Evolutionary conservation across 2,329 filamentous ascomycete genomes (phyloP), one percentile per base, ranked within the genome.

Genomic region (Cladophialophora yegresii): DNA sequence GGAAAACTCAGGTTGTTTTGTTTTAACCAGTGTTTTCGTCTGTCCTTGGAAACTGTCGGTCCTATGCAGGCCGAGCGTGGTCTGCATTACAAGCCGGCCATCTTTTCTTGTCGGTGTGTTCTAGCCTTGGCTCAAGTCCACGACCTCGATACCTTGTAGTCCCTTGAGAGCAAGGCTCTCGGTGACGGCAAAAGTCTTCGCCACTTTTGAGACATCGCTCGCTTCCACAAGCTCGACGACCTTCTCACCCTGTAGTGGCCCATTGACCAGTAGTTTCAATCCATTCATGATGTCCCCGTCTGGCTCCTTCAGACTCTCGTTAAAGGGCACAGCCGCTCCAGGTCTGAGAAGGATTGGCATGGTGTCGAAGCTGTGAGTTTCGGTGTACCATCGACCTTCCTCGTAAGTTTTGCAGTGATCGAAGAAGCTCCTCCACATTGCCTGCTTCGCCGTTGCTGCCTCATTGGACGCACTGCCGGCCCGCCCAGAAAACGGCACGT

Each of bases 321-420:
- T 63, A 30, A 60, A 49, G 6, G 67, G 51, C 13, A 70, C 61
- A 3, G 84, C 69, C 0, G 82, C 82, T 58, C 82, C 81, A 67
- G 85, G 84, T 3, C 85, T 78, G 30, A 88, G 80, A 45, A 87
- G 83, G 2, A 88, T 74, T 2, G 86, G 85, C 66, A 88, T 72
- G 0, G 82, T 85, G 53, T 82, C 81, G 68, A 87, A 87, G 2
- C 76, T 79, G 68, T 87, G 86, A 61, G 75, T 84, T 76, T 88
- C 85, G 28, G 75, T 83, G 71, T 86, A 85, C 86, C 85, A 88
- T 16, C 78, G 80, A 0, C 77, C 77, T 22, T 70, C 66, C 59
- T 77, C 74, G 59, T 78, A 78, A 13, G 69, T 72, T 67, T 77
- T 78, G 2, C 54, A 62, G 57, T 75, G 83, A 80, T 30, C 84